Evolutionary conservation across 192 early-diverging fungal species (phyloP).

Genomic region (Kappamyces sp.): DNA sequence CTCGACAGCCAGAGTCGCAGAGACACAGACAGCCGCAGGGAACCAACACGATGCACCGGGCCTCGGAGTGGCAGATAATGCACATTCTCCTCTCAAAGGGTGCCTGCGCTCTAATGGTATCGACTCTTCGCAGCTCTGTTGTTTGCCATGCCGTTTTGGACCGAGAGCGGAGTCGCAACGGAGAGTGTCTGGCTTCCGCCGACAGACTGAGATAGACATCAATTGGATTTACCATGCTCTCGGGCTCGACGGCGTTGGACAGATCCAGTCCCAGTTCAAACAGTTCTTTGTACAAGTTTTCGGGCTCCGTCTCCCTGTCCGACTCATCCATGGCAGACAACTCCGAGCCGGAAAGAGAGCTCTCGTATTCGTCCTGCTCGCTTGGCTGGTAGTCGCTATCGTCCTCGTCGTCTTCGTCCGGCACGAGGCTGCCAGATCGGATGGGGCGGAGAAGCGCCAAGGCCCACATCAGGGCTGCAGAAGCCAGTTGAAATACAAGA

Average conservation of each 20-base stretch:
- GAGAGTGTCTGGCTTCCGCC: slow-evolving; percentile 1
- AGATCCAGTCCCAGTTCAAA: slow-evolving; percentile 6
- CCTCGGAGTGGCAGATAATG: slow-evolving; percentile 1
- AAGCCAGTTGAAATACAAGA: background rate
- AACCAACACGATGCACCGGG: background rate
- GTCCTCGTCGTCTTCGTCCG: slow-evolving; percentile 3
- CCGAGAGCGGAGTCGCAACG: background rate
- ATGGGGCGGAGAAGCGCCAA: background rate
- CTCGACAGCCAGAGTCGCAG: slow-evolving; percentile 8
- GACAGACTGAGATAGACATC: background rate
- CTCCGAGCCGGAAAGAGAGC: background rate
- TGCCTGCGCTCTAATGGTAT: background rate
- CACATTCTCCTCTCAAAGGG: background rate
- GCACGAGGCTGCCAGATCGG: background rate
- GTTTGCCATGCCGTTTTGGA: slow-evolving; percentile 2
- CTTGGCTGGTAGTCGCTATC: slow-evolving; percentile 5
- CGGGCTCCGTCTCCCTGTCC: background rate
- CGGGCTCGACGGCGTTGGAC: background rate
- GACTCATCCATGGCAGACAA: background rate
- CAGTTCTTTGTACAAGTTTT: slow-evolving; percentile 7
- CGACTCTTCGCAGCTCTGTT: background rate
- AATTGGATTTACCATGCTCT: too few species aligned
- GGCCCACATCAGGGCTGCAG: background rate
- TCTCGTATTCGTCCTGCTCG: background rate
- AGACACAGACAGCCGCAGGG: slow-evolving; percentile 9